These are phyloP conservation scores for Albatrellus ellisii DNA, from an alignment of 768 basidiomycete species.

Conservation along the genomic window DNA sequence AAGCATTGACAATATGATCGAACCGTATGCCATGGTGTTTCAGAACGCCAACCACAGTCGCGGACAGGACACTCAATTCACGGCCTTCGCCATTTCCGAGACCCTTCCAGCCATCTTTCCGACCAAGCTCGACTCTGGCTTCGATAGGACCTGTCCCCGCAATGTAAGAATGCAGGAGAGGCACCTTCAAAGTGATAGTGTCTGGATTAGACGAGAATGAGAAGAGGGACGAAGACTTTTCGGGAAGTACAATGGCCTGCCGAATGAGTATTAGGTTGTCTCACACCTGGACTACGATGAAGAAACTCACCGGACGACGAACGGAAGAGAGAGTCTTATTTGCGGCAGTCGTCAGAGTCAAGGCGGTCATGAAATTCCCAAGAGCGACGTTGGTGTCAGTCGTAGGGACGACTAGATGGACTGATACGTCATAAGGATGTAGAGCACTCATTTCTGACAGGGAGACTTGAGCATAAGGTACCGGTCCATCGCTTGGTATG, in stretches of 20 bases:
- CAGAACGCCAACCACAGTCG: conserved; percentile 47
- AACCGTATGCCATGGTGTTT: conserved; percentile 62
- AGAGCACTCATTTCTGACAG: conserved; percentile 39
- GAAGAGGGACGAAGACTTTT: conserved; percentile 16
- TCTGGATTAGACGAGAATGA: conserved; percentile 25
- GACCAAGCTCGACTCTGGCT: conserved; percentile 62
- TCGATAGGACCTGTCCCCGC: conserved; percentile 32
- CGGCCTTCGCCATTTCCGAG: conserved; percentile 58
- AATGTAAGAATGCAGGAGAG: conserved; percentile 42
- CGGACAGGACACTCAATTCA: conserved; percentile 55
- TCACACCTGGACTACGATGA: background rate
- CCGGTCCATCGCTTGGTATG: conserved; percentile 38
- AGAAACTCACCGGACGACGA: conserved; percentile 49
- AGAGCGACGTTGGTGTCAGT: conserved; percentile 56
- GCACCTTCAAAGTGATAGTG: conserved; percentile 36
- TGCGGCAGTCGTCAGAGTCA: conserved; percentile 42
- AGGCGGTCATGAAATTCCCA: conserved; percentile 74
- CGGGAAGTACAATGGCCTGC: conserved; percentile 48
- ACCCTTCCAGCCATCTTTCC: conserved; percentile 58
- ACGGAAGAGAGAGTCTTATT: conserved; percentile 51
- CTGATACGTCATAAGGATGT: conserved; percentile 66
- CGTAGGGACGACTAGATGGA: conserved; percentile 53
- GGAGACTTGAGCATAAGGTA: conserved; percentile 47
- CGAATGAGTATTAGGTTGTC: background rate
- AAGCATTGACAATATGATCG: conserved; percentile 9